phyloP scores from a whole-genome alignment of 1,139 yeast species.

The Taphrina flavorubra region DNA sequence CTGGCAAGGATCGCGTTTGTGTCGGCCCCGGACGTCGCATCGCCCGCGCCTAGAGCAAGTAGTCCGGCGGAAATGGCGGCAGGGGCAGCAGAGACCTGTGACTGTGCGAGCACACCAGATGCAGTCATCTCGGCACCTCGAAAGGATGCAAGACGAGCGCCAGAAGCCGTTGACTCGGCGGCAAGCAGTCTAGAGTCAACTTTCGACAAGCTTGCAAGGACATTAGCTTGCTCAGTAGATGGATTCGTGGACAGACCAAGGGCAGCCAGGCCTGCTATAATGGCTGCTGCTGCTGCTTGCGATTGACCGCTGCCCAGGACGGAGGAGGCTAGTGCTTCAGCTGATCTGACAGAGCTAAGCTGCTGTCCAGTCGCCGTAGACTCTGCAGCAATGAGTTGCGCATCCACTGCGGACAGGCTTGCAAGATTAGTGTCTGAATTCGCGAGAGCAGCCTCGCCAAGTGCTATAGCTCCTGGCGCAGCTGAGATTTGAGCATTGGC shows the following conservation, averaged over 20 bases:
- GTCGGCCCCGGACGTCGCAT: background rate
- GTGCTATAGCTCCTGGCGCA: slow-evolving; percentile 19
- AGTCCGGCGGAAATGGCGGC: slow-evolving; percentile 18
- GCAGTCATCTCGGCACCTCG: slow-evolving; percentile 18
- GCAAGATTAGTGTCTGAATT: background rate
- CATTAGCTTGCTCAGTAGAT: background rate
- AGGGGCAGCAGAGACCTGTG: slow-evolving; percentile 15
- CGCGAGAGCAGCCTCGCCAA: slow-evolving; percentile 2
- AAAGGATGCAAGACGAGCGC: slow-evolving; percentile 14
- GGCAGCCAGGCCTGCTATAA: slow-evolving; percentile 14
- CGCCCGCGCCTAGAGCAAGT: background rate
- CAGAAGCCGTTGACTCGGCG: slow-evolving; percentile 17
- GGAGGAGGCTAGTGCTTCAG: slow-evolving; percentile 14
- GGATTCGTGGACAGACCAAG: background rate
- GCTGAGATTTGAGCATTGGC: slow-evolving; percentile 10
- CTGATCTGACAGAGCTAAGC: slow-evolving; percentile 1
- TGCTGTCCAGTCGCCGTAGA: slow-evolving; percentile 15
- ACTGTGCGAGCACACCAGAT: slow-evolving; percentile 21
- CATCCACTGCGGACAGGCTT: slow-evolving; percentile 8
- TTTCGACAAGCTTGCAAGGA: slow-evolving; percentile 12
- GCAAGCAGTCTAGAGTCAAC: slow-evolving; percentile 4
- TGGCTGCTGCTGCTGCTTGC: slow-evolving; percentile 13
- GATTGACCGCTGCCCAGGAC: background rate
- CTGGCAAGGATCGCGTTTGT: slow-evolving; percentile 8
- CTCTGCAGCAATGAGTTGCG: slow-evolving; percentile 17